These are phyloP conservation scores for Austroboletus festivus DNA, from an alignment of 768 basidiomycete species.

Conservation along the genomic window DNA sequence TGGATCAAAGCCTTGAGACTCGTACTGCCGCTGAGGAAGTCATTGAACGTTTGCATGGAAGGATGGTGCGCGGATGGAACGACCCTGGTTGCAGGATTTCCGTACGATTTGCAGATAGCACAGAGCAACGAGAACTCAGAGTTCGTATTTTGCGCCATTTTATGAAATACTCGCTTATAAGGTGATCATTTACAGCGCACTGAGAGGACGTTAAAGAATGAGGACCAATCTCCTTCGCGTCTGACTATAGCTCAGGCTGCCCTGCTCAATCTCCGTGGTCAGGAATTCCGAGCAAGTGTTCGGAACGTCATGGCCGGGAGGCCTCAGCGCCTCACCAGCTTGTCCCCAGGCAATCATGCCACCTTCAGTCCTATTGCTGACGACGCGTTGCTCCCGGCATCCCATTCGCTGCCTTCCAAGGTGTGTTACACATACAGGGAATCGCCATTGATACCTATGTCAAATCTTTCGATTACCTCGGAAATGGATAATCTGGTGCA, in stretches of 20 bases:
- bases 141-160: slow-evolving; percentile 38
- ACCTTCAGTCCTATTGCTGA: neutral
- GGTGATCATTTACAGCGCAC: slow-evolving; percentile 42
- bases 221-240: slow-evolving; percentile 58
- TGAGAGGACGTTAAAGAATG: slow-evolving; percentile 60
- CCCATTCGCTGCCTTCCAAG: slow-evolving; percentile 21
- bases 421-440: slow-evolving; percentile 16
- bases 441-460: slow-evolving; percentile 14
- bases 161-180: slow-evolving; percentile 1
- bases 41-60: slow-evolving; percentile 73
- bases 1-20: slow-evolving; percentile 55
- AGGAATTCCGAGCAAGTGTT: slow-evolving; percentile 39
- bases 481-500: slow-evolving; percentile 40
- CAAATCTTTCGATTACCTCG: slow-evolving; percentile 30
- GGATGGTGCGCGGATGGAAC: slow-evolving; percentile 77
- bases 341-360: slow-evolving; percentile 2
- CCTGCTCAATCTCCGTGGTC: slow-evolving; percentile 70
- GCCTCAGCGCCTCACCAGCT: slow-evolving; percentile 7
- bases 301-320: slow-evolving; percentile 7
- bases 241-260: slow-evolving; percentile 79
- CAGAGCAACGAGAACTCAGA: slow-evolving; percentile 73
- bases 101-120: slow-evolving; percentile 76
- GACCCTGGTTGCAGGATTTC: slow-evolving; percentile 75
- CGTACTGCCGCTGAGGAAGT: slow-evolving; percentile 72
- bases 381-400: slow-evolving; percentile 10